Conservation (phyloP, 2,329 filamentous ascomycete species). For the Hymenoscyphus albidus region DNA sequence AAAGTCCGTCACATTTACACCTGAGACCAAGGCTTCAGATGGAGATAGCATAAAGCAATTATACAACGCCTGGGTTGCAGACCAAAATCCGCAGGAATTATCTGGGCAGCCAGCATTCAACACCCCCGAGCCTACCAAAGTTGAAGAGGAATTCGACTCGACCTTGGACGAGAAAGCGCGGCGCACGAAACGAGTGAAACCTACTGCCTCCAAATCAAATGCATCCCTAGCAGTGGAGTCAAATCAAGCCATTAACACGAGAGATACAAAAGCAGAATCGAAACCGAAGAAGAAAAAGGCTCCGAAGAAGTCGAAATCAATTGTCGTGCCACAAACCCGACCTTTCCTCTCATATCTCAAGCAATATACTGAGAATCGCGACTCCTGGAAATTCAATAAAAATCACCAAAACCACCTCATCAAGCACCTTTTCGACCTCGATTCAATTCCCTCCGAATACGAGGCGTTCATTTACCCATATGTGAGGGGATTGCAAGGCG, state of each 20-base stretch:
- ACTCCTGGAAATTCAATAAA: conserved; percentile 94
- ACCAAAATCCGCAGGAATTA: conserved; percentile 34
- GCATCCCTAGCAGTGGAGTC: conserved; percentile 4
- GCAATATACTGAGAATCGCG: conserved; percentile 67
- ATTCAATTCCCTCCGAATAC: conserved; percentile 66
- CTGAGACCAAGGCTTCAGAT: conserved; percentile 57
- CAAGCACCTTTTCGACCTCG: conserved; percentile 73
- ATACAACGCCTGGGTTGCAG: conserved; percentile 47
- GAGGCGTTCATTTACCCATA: conserved; percentile 71
- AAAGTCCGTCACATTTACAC: conserved; percentile 63
- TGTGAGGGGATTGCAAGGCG: conserved; percentile 73
- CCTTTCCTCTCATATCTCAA: conserved; percentile 73
- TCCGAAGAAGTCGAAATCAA: conserved; percentile 6
- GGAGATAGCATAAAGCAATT: conserved; percentile 49
- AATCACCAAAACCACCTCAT: conserved; percentile 81
- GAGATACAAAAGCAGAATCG: conserved; percentile 14
- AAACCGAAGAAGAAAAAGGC: conserved; percentile 22
- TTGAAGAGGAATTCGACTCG: conserved; percentile 30
- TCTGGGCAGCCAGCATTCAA: conserved; percentile 24
- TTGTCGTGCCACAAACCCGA: conserved; percentile 39
- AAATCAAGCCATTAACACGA: background rate
- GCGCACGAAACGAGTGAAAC: conserved; percentile 29
- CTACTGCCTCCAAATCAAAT: conserved; percentile 14
- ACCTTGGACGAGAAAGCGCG: conserved; percentile 32
- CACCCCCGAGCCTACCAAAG: conserved; percentile 28